These are phyloP conservation scores for Aspergillus campestris DNA, from an alignment of 495 filamentous ascomycete species.

Conservation along the genomic window DNA sequence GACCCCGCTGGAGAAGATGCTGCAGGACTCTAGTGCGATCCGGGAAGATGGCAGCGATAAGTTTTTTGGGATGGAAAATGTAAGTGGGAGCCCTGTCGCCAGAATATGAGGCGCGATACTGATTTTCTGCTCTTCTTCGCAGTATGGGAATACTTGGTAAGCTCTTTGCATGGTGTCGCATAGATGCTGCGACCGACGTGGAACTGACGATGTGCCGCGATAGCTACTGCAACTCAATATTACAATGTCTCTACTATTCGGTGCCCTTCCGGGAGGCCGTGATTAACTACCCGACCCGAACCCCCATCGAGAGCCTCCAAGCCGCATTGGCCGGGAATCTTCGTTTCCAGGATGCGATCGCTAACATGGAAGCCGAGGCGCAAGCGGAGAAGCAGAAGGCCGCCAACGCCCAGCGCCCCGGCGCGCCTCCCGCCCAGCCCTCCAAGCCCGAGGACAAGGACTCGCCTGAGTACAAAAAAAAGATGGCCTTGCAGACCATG, in stretches of 20 bases:
- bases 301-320: constrained; percentile 47
- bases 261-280: constrained; percentile 92
- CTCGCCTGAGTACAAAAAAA: constrained; percentile 93
- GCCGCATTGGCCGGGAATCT: constrained; percentile 36
- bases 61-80: constrained; percentile 98
- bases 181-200: not conserved
- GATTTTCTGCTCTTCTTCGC: constrained; percentile 1
- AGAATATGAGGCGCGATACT: constrained; percentile 2
- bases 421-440: constrained; percentile 42
- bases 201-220: constrained; percentile 1
- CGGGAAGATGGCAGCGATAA: constrained; percentile 90
- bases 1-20: constrained; percentile 75
- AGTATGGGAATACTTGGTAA: constrained; percentile 99
- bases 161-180: constrained; percentile 5
- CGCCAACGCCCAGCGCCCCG: constrained; percentile 27
- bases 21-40: constrained; percentile 69
- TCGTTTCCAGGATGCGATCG: constrained; percentile 37
- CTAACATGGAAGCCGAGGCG: constrained; percentile 34
- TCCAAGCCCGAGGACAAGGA: constrained; percentile 75
- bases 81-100: constrained; percentile 37
- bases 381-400: constrained; percentile 38
- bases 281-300: constrained; percentile 74
- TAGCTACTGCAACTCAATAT: constrained; percentile 95
- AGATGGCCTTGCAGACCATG: constrained; percentile 77
- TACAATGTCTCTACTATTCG: constrained; percentile 95